Base-by-base conservation (phyloP, 345 rosid species). In the Stellera chamaejasme region DNA sequence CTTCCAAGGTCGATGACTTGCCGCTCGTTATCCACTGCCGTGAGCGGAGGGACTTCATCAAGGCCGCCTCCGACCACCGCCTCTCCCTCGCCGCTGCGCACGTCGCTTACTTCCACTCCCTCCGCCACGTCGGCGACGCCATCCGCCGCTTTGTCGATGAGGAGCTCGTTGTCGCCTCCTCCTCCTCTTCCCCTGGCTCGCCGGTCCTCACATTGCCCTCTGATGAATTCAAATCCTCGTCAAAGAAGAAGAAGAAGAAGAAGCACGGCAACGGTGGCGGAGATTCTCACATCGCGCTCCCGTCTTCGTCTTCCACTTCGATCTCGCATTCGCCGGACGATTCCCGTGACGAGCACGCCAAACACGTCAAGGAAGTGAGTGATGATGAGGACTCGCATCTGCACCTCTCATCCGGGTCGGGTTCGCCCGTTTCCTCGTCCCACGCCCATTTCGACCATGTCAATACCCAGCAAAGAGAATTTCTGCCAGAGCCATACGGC, bases 71-170 rank as follows among this genome's bases (percentile, higher is more conserved):
- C 47, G 73, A 82, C 36, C 76, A 83, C 58, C 95, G 96, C 39
- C 76, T 56, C 68, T 90, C 88, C 44, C 78, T 92, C 50, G 95
- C 98, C 41, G 93, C 90, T 11, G 83, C 98, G n/a, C 98, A 92
- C 45, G 80, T 82, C 41, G 51, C 76, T 27, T 92, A 88, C 70
- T 85, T 92, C 55, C 78, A 78, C 4, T 82, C 98, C 0, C 79
- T 92, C 43, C 61, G 65, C 13, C 79, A 75, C 50, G 85, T 92
- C n/a, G 96, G 98, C 4, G 87, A 85, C 23, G 90, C 95, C 2
- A 76, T 92, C 32, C 79, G 77, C 13, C 78, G 72, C 44, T 91
- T 92, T 51, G 95, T 85, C 36, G 96, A 88, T 55, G 96, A 88
- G 54, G 96, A 82, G 67, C 72, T 92, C 27, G 83, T 85, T 23